These are phyloP conservation scores for Earliella scabrosa DNA, from an alignment of 1,284 basidiomycete genomes.

Conservation along the genomic window DNA sequence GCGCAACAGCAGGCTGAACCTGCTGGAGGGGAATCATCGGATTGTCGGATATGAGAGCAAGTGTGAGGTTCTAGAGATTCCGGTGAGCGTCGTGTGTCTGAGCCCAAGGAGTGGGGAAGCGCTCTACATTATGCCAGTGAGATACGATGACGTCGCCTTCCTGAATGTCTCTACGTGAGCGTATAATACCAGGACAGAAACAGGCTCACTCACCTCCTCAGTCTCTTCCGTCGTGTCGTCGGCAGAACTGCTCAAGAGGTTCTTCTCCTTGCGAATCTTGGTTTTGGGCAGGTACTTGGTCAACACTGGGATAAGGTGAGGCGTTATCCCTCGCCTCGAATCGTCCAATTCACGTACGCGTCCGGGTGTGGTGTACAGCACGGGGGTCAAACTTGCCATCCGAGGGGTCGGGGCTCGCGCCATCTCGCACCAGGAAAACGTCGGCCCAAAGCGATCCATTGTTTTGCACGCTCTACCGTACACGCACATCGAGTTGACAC, in stretches of 20 bases:
- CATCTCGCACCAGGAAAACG: constrained; percentile 77
- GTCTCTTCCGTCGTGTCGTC: constrained; percentile 30
- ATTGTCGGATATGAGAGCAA: constrained; percentile 83
- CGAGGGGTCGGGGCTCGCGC: constrained; percentile 65
- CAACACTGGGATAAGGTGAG: constrained; percentile 58
- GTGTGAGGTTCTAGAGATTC: constrained; percentile 73
- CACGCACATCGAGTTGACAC: background rate
- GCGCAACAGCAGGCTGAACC: constrained; percentile 65
- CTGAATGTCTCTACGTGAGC: constrained; percentile 3
- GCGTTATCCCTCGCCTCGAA: background rate
- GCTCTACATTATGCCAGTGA: constrained; percentile 84
- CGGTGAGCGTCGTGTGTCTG: background rate
- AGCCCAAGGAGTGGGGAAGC: background rate
- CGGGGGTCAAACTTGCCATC: constrained; percentile 53
- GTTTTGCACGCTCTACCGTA: constrained; percentile 66
- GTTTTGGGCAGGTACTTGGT: constrained; percentile 81
- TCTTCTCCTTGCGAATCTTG: constrained; percentile 84
- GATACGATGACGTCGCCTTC: constrained; percentile 68
- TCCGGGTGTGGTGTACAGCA: constrained; percentile 77
- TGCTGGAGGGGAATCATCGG: constrained; percentile 56
- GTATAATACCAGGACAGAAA: background rate
- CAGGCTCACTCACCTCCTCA: constrained; percentile 42
- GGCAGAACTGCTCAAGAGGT: constrained; percentile 61
- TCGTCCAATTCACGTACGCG: constrained; percentile 57
- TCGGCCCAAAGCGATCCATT: constrained; percentile 90